phyloP scores from a whole-genome alignment of 306 rosid genomes.

The Cyclanthera cordifolia region DNA sequence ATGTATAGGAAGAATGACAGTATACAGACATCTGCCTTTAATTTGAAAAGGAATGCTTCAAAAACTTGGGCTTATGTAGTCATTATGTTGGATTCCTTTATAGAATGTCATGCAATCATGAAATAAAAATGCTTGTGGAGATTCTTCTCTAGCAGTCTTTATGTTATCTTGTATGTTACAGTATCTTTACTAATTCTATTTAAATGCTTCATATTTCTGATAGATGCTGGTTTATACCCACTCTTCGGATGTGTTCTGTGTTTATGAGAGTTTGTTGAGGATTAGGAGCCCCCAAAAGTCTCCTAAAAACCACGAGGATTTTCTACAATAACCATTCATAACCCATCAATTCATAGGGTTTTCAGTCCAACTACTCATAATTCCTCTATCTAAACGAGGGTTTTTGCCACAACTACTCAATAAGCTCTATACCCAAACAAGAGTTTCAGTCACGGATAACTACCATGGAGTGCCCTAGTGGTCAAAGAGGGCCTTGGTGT shows the following conservation, averaged over 20 bases:
- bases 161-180: background rate
- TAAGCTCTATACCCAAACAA: too few species aligned
- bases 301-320: too few species aligned
- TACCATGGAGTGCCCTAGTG: too few species aligned
- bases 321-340: too few species aligned
- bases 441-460: too few species aligned
- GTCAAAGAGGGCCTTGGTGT: too few species aligned
- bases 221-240: background rate
- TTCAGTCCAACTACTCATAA: too few species aligned
- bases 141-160: background rate
- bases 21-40: background rate
- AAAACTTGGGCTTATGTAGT: background rate
- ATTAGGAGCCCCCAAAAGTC: too few species aligned
- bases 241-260: background rate
- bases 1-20: background rate
- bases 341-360: too few species aligned
- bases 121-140: background rate
- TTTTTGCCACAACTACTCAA: too few species aligned
- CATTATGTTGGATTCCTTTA: background rate
- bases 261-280: too few species aligned
- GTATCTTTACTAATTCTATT: background rate
- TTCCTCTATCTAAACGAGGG: too few species aligned
- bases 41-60: background rate
- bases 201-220: background rate
- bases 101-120: background rate